Evolutionary conservation across 441 rosid genomes (phyloP).

Genomic region (Dalechampia spathulata): DNA sequence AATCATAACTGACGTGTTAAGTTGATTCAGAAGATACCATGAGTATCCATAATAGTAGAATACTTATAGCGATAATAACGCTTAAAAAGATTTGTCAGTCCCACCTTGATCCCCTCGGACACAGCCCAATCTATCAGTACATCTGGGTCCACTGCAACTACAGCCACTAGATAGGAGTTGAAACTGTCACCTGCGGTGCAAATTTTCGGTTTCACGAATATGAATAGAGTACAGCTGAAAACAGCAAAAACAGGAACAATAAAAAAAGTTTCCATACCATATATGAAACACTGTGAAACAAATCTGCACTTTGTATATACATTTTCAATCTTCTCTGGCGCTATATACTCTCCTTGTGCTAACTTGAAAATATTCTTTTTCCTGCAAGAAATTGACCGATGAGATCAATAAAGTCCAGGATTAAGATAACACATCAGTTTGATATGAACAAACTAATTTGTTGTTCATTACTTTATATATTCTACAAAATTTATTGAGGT

Average conservation of each 20-base stretch:
- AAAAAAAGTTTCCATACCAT: conserved; percentile 45
- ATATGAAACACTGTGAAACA: conserved; percentile 72
- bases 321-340: conserved; percentile 97
- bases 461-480: not conserved
- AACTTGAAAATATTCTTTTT: conserved; percentile 97
- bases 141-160: conserved; percentile 85
- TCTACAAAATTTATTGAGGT: not conserved
- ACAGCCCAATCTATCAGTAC: conserved; percentile 74
- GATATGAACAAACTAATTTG: not conserved
- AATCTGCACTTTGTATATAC: conserved; percentile 84
- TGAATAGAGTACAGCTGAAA: conserved; percentile 9
- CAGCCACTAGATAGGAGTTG: conserved; percentile 73
- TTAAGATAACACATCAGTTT: not conserved
- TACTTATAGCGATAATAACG: no score
- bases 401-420: not conserved
- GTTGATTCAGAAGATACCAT: no score
- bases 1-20: no score
- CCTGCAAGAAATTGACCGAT: conserved; percentile 34
- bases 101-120: conserved; percentile 74
- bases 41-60: no score
- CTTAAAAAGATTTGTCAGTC: not conserved
- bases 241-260: not conserved
- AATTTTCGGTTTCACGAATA: conserved; percentile 15
- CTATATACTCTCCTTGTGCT: conserved; percentile 99
- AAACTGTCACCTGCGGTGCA: conserved; percentile 78